Evolutionary conservation across 2,329 filamentous ascomycete genomes (phyloP).

Genomic region (Penicillium sclerotiorum): DNA sequence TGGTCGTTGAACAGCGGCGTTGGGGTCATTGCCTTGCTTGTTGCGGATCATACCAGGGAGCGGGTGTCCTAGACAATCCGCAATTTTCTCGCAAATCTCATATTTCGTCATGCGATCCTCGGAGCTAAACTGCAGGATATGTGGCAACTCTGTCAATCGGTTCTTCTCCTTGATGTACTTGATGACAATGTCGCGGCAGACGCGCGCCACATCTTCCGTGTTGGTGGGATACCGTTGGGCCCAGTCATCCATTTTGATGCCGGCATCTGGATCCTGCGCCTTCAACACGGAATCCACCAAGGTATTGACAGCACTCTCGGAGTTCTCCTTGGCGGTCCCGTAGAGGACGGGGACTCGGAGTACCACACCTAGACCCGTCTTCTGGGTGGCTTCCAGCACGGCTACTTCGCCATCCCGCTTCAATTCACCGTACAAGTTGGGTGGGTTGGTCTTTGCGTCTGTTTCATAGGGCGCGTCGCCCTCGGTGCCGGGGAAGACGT

Average conservation of each 20-base stretch:
- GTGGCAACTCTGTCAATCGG: slow-evolving; percentile 61
- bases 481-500: slow-evolving; percentile 74
- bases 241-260: slow-evolving; percentile 83
- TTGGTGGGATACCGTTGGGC: slow-evolving; percentile 83
- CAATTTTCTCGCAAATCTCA: slow-evolving; percentile 78
- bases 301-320: slow-evolving; percentile 81
- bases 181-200: slow-evolving; percentile 72
- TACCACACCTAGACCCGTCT: slow-evolving; percentile 64
- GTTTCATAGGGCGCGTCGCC: slow-evolving; percentile 84
- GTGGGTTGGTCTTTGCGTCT: slow-evolving; percentile 64
- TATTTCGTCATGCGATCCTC: slow-evolving; percentile 89
- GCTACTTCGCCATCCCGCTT: slow-evolving; percentile 72
- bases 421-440: slow-evolving; percentile 79
- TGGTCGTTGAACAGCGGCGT: slow-evolving; percentile 72
- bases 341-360: slow-evolving; percentile 84
- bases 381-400: slow-evolving; percentile 63
- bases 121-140: slow-evolving; percentile 79
- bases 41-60: slow-evolving; percentile 67
- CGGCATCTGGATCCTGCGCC: slow-evolving; percentile 63
- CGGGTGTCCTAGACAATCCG: slow-evolving; percentile 75
- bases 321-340: slow-evolving; percentile 68
- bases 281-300: slow-evolving; percentile 77
- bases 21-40: slow-evolving; percentile 71
- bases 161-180: slow-evolving; percentile 63
- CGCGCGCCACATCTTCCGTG: slow-evolving; percentile 80